Evolutionary conservation across 2,329 filamentous ascomycete genomes (phyloP), one percentile per base, ranked within the genome.

Genomic region (Fusarium drepaniforme): DNA sequence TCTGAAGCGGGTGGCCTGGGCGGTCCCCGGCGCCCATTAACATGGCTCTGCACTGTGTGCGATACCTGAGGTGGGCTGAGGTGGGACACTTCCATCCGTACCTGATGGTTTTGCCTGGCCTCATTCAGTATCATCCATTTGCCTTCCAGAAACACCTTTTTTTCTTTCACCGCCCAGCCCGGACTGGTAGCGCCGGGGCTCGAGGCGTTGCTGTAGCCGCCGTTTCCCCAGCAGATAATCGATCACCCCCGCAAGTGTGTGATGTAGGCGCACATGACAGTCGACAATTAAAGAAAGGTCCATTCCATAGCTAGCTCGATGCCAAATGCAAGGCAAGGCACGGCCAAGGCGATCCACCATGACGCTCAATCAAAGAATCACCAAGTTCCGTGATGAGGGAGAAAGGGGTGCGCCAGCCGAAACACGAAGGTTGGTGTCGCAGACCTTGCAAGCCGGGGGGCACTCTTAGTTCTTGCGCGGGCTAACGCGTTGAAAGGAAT

Each of bases 31-130:
- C 64, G 70, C 40, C 63, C 72, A 63, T 71, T 64, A 59, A 57
- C 71, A 72, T 72, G 65, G 74, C 67, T 57, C 51, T 76, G 75
- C 70, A 79, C 77, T 76, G 75, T 79, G 76, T 49, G 35, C 46
- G 60, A 76, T 77, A 70, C 65, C 28, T 69, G 64, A 42, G 44
- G 62, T 67, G 70, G 70, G 72, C 72, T 73, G 69, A 75, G 70
- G 69, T 66, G 72, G 70, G 60, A 42, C 66, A 57, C n/a, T 63
- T 73, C 61, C 51, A 58, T 57, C 59, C 72, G 46, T 73, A 74
- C 70, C 73, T 75, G 59, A 60, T 46, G 60, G 57, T 25, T 65
- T 51, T 23, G 57, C 15, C 59, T 59, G 11, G 58, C 64, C 64
- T 75, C 60, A 66, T 18, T 53, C 57, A 59, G 61, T 42, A 66